Evolutionary conservation across 139 green algal species (phyloP).

Genomic region (Asterochloris erici): DNA sequence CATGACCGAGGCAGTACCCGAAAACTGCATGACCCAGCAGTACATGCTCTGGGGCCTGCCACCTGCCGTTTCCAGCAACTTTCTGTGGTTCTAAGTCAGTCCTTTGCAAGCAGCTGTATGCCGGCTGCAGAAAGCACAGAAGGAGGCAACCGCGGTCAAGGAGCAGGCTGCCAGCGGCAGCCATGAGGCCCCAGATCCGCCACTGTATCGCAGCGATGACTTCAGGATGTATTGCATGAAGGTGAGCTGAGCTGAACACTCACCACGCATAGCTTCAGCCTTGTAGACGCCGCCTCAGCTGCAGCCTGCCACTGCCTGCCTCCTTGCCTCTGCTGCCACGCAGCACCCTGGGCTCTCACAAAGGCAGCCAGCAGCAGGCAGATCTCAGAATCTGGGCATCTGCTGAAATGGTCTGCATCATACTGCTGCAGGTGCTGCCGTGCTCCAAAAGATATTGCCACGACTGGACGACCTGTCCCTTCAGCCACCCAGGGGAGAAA

Average conservation of each 20-base stretch:
- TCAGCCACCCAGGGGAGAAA: slow-evolving; percentile 93
- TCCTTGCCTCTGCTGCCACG: too few species aligned
- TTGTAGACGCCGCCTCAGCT: not conserved
- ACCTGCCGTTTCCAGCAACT: too few species aligned
- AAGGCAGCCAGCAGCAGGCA: too few species aligned
- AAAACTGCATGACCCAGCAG: too few species aligned
- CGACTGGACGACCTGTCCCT: slow-evolving; percentile 81
- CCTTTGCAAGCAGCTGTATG: too few species aligned
- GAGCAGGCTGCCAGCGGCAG: too few species aligned
- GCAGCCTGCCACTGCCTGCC: not conserved
- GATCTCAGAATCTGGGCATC: not conserved
- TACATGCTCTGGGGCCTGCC: too few species aligned
- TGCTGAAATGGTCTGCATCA: not conserved
- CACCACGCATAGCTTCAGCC: not conserved
- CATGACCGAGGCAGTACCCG: too few species aligned
- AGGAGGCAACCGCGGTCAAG: too few species aligned
- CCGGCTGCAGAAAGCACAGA: too few species aligned
- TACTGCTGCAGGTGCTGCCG: slow-evolving; percentile 56
- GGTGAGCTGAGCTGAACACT: slow-evolving; percentile 24
- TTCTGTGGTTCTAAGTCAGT: too few species aligned
- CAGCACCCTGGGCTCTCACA: too few species aligned
- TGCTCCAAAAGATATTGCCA: slow-evolving; percentile 74
- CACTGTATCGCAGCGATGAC: slow-evolving; percentile 56
- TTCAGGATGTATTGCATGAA: slow-evolving; percentile 84
- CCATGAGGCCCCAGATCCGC: not conserved